phyloP scores from a whole-genome alignment of 2,329 filamentous ascomycete genomes.

The Colletotrichum shisoi region DNA sequence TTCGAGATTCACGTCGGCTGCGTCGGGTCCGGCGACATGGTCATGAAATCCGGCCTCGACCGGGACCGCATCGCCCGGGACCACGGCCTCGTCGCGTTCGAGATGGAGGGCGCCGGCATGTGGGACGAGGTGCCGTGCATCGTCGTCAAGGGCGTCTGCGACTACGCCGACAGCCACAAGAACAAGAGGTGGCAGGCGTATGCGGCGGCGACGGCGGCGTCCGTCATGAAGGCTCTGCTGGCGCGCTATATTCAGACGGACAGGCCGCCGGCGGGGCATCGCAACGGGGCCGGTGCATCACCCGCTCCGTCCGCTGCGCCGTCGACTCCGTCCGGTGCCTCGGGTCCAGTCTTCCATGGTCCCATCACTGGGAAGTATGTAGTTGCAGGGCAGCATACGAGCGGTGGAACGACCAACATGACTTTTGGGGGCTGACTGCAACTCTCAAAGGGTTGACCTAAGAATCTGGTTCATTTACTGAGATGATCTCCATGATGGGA shows the following conservation, averaged over 20 bases:
- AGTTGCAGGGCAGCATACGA: neutral
- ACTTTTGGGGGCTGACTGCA: neutral
- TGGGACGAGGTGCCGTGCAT: slow-evolving; percentile 46
- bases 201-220: slow-evolving; percentile 51
- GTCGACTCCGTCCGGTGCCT: no score
- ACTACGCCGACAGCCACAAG: slow-evolving; percentile 54
- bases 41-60: slow-evolving; percentile 49
- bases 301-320: no score
- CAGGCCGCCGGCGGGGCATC: neutral
- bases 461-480: no score
- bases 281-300: neutral
- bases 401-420: neutral
- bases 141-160: slow-evolving; percentile 50
- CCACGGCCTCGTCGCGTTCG: slow-evolving; percentile 44
- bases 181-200: slow-evolving; percentile 51
- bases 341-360: neutral
- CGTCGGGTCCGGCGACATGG: slow-evolving; percentile 50
- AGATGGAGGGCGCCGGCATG: slow-evolving; percentile 49
- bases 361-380: neutral
- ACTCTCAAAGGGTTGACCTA: accelerated
- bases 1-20: slow-evolving; percentile 47
- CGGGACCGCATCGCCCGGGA: slow-evolving; percentile 48
- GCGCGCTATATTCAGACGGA: slow-evolving; percentile 3
- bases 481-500: no score
- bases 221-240: slow-evolving; percentile 36